Evolutionary conservation across 192 early-diverging fungal species (phyloP).

Genomic region (Paraglomus brasilianum): DNA sequence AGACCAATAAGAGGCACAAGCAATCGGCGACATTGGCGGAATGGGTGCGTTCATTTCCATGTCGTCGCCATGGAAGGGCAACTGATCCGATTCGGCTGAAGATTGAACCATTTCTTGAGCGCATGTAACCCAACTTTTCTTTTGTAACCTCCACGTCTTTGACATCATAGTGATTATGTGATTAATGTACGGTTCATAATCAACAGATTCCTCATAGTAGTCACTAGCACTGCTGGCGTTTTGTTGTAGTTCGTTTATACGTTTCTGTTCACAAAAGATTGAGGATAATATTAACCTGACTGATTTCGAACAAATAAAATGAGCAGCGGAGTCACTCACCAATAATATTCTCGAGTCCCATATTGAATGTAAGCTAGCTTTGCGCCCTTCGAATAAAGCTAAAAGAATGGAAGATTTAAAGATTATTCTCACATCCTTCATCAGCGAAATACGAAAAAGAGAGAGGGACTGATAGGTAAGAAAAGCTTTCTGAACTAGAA

Average conservation of each 20-base stretch:
- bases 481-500: too few relatives aligned
- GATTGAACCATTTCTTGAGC: too few relatives aligned
- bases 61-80: too few relatives aligned
- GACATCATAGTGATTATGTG: slow-evolving; percentile 6
- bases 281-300: background rate
- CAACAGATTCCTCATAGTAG: background rate
- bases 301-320: background rate
- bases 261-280: slow-evolving; percentile 13
- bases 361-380: slow-evolving; percentile 37
- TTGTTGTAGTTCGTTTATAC: slow-evolving; percentile 12
- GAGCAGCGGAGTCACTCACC: slow-evolving; percentile 27
- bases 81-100: too few relatives aligned
- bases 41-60: too few relatives aligned
- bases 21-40: slow-evolving; percentile 23
- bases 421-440: background rate
- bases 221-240: background rate
- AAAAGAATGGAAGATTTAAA: background rate
- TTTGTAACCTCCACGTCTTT: slow-evolving; percentile 9
- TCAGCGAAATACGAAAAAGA: too few relatives aligned
- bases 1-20: slow-evolving; percentile 45
- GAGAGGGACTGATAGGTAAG: too few relatives aligned
- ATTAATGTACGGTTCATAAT: slow-evolving; percentile 11
- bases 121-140: background rate
- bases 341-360: slow-evolving; percentile 40
- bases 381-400: slow-evolving; percentile 31